A percentile compares a stretch with the other conserved stretches of the same genome.
phyloP scores from a whole-genome alignment of 2,329 filamentous ascomycete species.

The Beauveria sp. region DNA sequence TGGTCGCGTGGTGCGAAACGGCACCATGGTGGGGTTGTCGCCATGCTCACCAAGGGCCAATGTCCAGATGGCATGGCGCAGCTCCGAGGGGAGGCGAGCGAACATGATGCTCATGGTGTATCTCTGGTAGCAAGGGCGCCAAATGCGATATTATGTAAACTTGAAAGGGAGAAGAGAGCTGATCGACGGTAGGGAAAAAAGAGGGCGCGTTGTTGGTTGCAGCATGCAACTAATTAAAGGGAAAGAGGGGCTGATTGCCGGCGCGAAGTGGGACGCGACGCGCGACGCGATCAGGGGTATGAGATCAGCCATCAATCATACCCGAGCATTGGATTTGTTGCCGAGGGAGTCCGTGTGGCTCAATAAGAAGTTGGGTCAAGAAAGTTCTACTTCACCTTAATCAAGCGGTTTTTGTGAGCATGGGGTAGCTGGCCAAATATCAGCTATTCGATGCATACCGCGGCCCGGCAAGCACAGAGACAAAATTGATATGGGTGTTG shows the following conservation, averaged over 20 bases:
- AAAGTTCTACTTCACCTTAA: too few species aligned
- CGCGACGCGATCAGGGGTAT: background rate
- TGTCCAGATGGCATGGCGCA: slow-evolving; percentile 20
- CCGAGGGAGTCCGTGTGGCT: too few species aligned
- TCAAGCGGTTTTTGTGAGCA: too few species aligned
- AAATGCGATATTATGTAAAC: background rate
- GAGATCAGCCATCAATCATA: background rate
- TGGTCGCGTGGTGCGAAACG: slow-evolving; percentile 8
- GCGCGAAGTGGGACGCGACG: slow-evolving; percentile 5
- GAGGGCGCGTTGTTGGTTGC: background rate
- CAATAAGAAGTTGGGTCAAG: too few species aligned
- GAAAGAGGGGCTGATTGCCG: background rate
- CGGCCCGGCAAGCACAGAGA: too few species aligned
- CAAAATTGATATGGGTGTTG: too few species aligned
- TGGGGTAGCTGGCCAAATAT: too few species aligned
- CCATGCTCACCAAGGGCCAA: slow-evolving; percentile 10
- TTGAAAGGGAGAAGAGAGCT: background rate
- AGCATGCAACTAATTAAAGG: background rate
- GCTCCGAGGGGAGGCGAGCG: slow-evolving; percentile 17
- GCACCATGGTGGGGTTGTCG: slow-evolving; percentile 16
- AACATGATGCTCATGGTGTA: slow-evolving; percentile 14
- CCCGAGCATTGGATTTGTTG: background rate
- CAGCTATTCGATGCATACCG: too few species aligned
- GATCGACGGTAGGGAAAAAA: background rate
- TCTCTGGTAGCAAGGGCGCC: too few species aligned